Base-by-base conservation (phyloP, 768 basidiomycete species). In the Boletus subcaerulescens region DNA sequence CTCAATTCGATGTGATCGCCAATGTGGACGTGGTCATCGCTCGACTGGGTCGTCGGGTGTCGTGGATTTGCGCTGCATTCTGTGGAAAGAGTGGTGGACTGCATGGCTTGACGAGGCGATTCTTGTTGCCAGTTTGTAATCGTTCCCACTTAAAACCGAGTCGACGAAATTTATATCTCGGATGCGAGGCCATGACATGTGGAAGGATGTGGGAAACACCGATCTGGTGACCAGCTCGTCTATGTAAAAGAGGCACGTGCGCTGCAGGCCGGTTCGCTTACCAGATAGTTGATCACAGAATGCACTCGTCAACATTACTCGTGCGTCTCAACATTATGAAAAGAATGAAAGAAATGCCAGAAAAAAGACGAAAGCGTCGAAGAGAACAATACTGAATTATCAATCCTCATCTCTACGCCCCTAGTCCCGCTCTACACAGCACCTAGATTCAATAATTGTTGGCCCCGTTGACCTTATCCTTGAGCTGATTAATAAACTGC, bases 401-500 rank as follows among this genome's bases (percentile, higher is more conserved):
- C 14, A 15, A 31, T 24, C 15, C 45, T 26, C 31, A 17, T 31
- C 43, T 45, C 35, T 52, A 36, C 12, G 24, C 11, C 41, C 6
- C 41, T 10, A 20, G 13, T 15, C 29, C 24, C 3, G 48, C 48
- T 49, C 48, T 32, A 38, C n/a, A 35, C 20, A 3, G 8, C 1
- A 7, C 9, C 18, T 29, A 3, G n/a, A 10, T 17, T 61, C 59
- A 71, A 35, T 63, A 71, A 39, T 70, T 71, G 50, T 71, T 71
- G 5, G 68, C 71, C 35, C 70, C 70, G 12, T 71, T 71, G 3
- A 71, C 70, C 85, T 92, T 97, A 68, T 96, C 93, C 76, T 93
- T 95, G 62, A 98, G 72, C 57, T 89, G 85, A 32, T 82, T 83
- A 63, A 97, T 82, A 73, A 92, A 98, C 71, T 98, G 96, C 65